phyloP scores from a whole-genome alignment of 192 early-diverging fungal species.

The Neocallimastix lanati region DNA sequence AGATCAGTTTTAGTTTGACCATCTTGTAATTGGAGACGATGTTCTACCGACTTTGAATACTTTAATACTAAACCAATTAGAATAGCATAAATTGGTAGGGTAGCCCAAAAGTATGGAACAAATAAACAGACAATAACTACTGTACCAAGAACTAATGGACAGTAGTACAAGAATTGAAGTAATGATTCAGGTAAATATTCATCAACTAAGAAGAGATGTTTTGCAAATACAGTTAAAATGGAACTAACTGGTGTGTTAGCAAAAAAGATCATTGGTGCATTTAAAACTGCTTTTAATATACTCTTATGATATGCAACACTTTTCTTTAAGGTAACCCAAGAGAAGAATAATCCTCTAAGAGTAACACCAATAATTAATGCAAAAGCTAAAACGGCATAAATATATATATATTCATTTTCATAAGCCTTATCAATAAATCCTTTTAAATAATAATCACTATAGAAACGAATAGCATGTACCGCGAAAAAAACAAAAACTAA shows the following conservation, averaged over 20 bases:
- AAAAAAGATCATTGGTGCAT: slow-evolving; percentile 35
- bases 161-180: slow-evolving; percentile 27
- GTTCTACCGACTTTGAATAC: slow-evolving; percentile 19
- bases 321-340: not conserved
- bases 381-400: slow-evolving; percentile 3
- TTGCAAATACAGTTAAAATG: slow-evolving; percentile 28
- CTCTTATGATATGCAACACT: slow-evolving; percentile 13
- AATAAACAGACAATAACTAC: slow-evolving; percentile 34
- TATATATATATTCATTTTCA: not conserved
- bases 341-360: slow-evolving; percentile 8
- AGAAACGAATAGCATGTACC: slow-evolving; percentile 40
- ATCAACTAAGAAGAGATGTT: slow-evolving; percentile 28
- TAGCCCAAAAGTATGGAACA: slow-evolving; percentile 40
- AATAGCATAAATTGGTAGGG: slow-evolving; percentile 18
- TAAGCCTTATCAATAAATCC: not conserved
- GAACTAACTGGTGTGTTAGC: slow-evolving; percentile 38
- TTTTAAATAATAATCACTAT: slow-evolving; percentile 25
- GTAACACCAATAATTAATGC: slow-evolving; percentile 5
- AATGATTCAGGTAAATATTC: slow-evolving; percentile 26
- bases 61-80: slow-evolving; percentile 20
- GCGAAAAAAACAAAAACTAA: slow-evolving; percentile 29
- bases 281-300: not conserved
- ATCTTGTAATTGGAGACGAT: slow-evolving; percentile 35
- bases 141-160: slow-evolving; percentile 28
- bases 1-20: slow-evolving; percentile 47